Base-by-base conservation (phyloP, 208 protist species). In the Leptomonas seymouri region DNA sequence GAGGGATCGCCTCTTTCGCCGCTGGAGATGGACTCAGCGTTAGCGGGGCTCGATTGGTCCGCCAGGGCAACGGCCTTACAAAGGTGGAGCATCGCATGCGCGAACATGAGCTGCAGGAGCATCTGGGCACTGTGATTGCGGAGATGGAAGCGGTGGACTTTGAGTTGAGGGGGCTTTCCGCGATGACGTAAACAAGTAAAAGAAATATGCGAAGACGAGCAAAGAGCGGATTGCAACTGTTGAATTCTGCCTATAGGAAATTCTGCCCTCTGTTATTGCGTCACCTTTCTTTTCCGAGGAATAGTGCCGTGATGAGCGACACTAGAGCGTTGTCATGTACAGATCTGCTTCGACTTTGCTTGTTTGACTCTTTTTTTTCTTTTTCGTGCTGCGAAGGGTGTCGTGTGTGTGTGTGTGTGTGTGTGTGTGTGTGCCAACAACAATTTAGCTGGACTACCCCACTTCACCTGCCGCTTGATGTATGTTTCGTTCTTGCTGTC, bases 61-160 rank as follows among this genome's bases (percentile, higher is more conserved):
- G 44, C 20, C 49, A 75, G 25, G 48, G 50, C 23, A 54, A 44
- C 46, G 68, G 51, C 23, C 44, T 51, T 20, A 79, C 53, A 20
- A 74, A 69, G 12, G 30, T 93, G 23, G 85, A 95, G 60, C 70
- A 75, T 39, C 75, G 77, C 39, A 54, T 77, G 21, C 66, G 81
- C 11, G 85, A 93, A 69, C 64, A 70, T 53, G 79, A 83, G 59
- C 70, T 96, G 16, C 78, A 77, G 30, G 39, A 71, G 15, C 69
- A 70, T 46, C 84, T 96, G 27, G 64, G 34, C 31, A 72, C 80
- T 28, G 67, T 83, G 41, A 78, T 92, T 51, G 27, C 39, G 0
- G 87, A 93, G 66, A 96, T 96, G 87, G 82, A 80, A 51, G 81
- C 64, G 39, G 68, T 96, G n/a, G 87, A 96, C 72, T 63, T 57